Percentiles rank a stretch among this genome's conserved stretches.
phyloP scores from a whole-genome alignment of 352 stramenopile species.

The Pythium plurisporium region DNA sequence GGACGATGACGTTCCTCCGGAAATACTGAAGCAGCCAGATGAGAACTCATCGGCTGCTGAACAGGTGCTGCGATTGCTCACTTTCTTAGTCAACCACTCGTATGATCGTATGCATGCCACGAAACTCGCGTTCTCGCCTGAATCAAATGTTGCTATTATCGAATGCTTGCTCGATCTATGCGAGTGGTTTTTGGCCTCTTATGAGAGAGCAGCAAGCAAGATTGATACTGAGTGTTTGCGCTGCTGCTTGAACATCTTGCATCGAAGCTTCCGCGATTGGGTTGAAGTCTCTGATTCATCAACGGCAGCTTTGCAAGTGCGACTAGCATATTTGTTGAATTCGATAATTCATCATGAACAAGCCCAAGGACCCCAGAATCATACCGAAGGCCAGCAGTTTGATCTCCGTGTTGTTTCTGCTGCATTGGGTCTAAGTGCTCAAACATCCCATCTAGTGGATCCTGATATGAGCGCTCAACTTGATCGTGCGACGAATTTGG shows the following conservation, averaged over 20 bases:
- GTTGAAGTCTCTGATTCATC: too few species aligned
- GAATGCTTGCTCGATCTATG: background rate
- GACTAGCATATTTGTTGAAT: background rate
- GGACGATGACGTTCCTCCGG: too few species aligned
- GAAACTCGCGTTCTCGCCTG: background rate
- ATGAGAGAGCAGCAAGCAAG: background rate
- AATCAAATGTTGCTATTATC: background rate
- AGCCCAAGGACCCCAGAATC: background rate
- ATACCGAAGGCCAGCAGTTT: background rate
- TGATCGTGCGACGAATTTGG: background rate
- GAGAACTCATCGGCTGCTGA: too few species aligned
- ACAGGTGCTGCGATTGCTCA: background rate
- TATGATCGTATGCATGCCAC: background rate
- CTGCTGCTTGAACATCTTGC: constrained; percentile 14
- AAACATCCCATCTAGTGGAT: constrained; percentile 6
- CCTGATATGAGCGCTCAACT: constrained; percentile 5
- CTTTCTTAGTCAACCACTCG: constrained; percentile 12
- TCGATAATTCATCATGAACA: constrained; percentile 2
- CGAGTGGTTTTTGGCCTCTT: background rate
- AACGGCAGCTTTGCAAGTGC: background rate
- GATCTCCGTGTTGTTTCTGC: constrained; percentile 16
- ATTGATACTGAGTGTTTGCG: background rate
- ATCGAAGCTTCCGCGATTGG: background rate
- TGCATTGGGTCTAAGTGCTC: constrained; percentile 10
- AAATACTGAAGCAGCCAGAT: too few species aligned